Conservation (phyloP, 179 eudicot genomes). For the Amaranthus tricolor region DNA sequence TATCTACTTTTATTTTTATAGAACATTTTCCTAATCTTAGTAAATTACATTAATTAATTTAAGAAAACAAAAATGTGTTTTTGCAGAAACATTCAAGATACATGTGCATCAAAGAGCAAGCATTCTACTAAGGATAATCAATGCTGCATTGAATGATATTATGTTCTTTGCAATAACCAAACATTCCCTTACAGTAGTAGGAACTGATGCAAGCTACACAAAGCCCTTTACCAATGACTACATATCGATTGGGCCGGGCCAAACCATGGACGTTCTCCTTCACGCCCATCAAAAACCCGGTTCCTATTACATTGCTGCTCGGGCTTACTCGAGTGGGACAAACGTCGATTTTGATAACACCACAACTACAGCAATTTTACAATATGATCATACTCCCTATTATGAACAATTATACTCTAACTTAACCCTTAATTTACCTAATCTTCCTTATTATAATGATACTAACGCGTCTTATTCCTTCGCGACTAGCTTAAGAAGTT, state of each 20-base stretch:
- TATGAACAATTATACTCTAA: neutral
- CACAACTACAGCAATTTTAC: conserved; percentile 42
- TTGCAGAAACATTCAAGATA: conserved; percentile 37
- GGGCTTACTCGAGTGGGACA: conserved; percentile 29
- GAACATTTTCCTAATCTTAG: no score
- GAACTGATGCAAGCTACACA: conserved; percentile 43
- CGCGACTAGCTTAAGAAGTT: conserved; percentile 32
- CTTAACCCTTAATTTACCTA: conserved; percentile 23
- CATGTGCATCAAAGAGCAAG: conserved; percentile 25
- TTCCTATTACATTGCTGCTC: conserved; percentile 48
- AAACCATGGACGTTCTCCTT: conserved; percentile 45
- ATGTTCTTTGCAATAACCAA: conserved; percentile 33
- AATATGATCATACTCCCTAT: conserved; percentile 13
- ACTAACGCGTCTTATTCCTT: conserved; percentile 33
- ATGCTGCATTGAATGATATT: conserved; percentile 35
- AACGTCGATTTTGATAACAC: conserved; percentile 35
- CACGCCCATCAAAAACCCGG: conserved; percentile 29
- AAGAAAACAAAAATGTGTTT: neutral
- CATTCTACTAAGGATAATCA: conserved; percentile 41
- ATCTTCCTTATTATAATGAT: conserved; percentile 37
- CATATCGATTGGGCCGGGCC: conserved; percentile 41
- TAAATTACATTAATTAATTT: no score
- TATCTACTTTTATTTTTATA: no score
- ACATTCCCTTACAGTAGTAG: conserved; percentile 41
- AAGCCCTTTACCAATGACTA: conserved; percentile 39